phyloP scores from a whole-genome alignment of 768 basidiomycete species.

The Boletus reticulatus region DNA sequence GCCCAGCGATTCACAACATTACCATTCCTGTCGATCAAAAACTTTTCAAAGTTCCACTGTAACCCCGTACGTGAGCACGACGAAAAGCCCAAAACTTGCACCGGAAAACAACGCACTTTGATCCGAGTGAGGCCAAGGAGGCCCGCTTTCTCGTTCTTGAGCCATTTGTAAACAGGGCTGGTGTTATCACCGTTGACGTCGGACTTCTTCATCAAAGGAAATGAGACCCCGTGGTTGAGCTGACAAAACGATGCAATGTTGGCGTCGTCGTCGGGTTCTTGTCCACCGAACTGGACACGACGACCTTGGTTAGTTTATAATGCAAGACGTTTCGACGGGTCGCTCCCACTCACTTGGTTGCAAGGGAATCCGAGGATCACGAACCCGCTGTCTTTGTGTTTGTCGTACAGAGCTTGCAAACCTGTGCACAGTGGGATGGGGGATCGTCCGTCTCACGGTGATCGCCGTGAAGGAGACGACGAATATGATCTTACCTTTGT shows the following conservation, averaged over 20 bases:
- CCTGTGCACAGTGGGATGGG: constrained; percentile 38
- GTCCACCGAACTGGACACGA: constrained; percentile 65
- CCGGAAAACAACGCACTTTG: constrained; percentile 51
- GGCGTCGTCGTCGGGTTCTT: constrained; percentile 83
- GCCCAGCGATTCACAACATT: constrained; percentile 75
- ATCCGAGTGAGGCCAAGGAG: constrained; percentile 68
- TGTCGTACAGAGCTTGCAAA: constrained; percentile 77
- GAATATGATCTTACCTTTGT: constrained; percentile 47
- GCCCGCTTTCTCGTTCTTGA: constrained; percentile 78
- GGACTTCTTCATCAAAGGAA: constrained; percentile 90
- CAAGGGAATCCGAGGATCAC: constrained; percentile 89
- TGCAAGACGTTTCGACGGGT: too few relatives aligned
- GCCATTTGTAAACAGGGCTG: constrained; percentile 82
- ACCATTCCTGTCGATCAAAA: constrained; percentile 77
- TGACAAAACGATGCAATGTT: constrained; percentile 73
- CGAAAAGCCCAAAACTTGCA: not conserved
- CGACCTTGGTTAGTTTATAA: not conserved
- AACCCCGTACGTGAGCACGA: not conserved
- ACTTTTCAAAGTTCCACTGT: constrained; percentile 93
- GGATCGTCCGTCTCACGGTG: not conserved
- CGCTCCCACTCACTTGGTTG: constrained; percentile 58
- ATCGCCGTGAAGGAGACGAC: not conserved
- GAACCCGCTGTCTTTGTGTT: constrained; percentile 74
- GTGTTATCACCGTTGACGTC: constrained; percentile 88
- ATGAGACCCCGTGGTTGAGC: constrained; percentile 83